Evolutionary conservation across 257 asterid genomes (phyloP).

Genomic region (Verbena officinalis): DNA sequence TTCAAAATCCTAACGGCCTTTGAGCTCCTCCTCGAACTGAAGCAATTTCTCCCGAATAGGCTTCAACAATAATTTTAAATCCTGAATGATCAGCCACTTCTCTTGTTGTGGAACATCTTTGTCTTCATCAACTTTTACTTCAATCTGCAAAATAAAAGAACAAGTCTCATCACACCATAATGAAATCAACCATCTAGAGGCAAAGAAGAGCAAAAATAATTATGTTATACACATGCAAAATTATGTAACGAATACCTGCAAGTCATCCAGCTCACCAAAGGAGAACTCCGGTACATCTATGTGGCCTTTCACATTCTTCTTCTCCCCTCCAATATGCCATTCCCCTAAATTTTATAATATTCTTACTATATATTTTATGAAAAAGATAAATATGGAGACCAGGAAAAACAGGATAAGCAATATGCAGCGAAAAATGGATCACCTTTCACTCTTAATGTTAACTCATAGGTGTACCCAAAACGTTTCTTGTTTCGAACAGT

Average conservation of each 20-base stretch:
- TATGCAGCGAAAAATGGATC: neutral
- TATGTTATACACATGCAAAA: neutral
- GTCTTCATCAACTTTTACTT: slow-evolving; percentile 55
- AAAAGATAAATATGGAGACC: neutral
- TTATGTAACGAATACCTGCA: slow-evolving; percentile 49
- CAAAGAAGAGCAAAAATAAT: neutral
- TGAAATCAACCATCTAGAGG: neutral
- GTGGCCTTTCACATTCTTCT: slow-evolving; percentile 55
- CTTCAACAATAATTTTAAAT: slow-evolving; percentile 51
- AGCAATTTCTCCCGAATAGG: slow-evolving; percentile 58
- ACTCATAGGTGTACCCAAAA: slow-evolving; percentile 73
- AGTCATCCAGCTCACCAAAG: slow-evolving; percentile 74
- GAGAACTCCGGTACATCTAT: slow-evolving; percentile 68
- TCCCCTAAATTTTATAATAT: slow-evolving; percentile 45
- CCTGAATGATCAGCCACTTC: slow-evolving; percentile 46
- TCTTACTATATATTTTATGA: neutral
- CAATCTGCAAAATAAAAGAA: slow-evolving; percentile 42
- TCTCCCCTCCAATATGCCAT: slow-evolving; percentile 66
- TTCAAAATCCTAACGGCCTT: slow-evolving; percentile 37
- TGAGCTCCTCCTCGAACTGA: slow-evolving; percentile 73
- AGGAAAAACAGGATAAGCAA: neutral
- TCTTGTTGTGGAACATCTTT: slow-evolving; percentile 51
- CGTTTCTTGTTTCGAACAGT: slow-evolving; percentile 77
- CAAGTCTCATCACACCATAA: neutral
- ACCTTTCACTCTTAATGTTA: slow-evolving; percentile 63